Percentiles rank a stretch among this genome's conserved stretches.
Evolutionary conservation across 2,329 filamentous ascomycete species (phyloP).

Genomic region (Hansfordia pulvinata): DNA sequence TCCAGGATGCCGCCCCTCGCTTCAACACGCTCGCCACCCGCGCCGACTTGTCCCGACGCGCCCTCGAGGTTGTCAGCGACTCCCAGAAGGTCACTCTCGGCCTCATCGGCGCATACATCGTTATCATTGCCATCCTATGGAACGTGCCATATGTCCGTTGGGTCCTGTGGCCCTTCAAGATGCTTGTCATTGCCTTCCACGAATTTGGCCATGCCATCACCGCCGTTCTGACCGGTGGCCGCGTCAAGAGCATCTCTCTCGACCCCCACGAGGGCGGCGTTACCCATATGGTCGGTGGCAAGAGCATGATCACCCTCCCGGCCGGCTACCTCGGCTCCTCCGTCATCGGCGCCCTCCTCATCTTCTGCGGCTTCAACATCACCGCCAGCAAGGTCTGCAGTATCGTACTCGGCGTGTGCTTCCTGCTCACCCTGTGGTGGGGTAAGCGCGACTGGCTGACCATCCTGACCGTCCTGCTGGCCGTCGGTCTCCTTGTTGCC

Average conservation of each 20-base stretch:
- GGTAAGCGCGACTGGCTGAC: constrained; percentile 68
- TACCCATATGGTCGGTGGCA: constrained; percentile 64
- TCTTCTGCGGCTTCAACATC: constrained; percentile 71
- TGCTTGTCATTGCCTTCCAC: constrained; percentile 75
- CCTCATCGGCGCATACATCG: constrained; percentile 57
- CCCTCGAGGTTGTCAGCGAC: no score
- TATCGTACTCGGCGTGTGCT: constrained; percentile 58
- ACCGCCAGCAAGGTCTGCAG: constrained; percentile 70
- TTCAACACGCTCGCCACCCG: no score
- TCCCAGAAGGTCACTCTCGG: constrained; percentile 60
- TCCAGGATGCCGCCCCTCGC: no score
- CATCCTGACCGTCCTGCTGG: constrained; percentile 53
- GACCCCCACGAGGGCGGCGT: constrained; percentile 68
- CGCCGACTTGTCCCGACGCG: no score
- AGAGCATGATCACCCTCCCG: constrained; percentile 56
- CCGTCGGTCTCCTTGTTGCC: constrained; percentile 56
- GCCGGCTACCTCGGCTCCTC: constrained; percentile 69
- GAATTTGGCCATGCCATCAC: constrained; percentile 67
- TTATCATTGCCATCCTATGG: constrained; percentile 65
- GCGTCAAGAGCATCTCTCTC: constrained; percentile 60
- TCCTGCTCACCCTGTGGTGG: constrained; percentile 73
- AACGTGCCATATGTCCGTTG: constrained; percentile 65
- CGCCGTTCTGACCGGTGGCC: constrained; percentile 58
- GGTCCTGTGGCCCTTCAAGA: constrained; percentile 75
- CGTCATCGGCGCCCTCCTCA: constrained; percentile 63